Evolutionary conservation across 805 yeast species (phyloP).

Genomic region (Jamesozyma jinghongensis): DNA sequence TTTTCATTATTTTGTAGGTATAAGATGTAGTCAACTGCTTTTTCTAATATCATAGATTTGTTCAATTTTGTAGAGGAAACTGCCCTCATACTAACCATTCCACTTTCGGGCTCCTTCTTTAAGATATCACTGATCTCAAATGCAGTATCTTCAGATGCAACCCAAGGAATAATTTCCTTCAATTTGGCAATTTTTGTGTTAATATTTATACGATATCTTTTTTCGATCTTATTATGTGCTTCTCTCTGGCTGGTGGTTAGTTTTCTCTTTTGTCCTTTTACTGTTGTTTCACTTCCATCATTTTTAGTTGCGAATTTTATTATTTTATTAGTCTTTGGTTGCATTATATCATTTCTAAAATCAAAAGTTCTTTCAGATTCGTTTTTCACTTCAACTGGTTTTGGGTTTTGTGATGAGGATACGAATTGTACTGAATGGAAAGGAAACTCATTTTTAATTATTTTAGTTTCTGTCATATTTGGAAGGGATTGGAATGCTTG

Average conservation of each 20-base stretch:
- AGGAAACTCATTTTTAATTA: too few species aligned
- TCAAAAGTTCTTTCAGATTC: not conserved
- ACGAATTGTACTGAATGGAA: too few species aligned
- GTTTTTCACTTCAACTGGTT: not conserved
- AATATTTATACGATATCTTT: conserved; percentile 61
- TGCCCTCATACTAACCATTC: not conserved
- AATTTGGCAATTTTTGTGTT: conserved; percentile 62
- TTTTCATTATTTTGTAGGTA: conserved; percentile 43
- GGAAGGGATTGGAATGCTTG: too few species aligned
- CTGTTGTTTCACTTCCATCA: not conserved
- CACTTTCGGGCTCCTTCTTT: conserved; percentile 1
- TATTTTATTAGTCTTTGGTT: not conserved
- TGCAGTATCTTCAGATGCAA: conserved; percentile 52
- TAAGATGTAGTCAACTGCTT: conserved; percentile 54
- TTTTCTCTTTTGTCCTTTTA: conserved; percentile 40
- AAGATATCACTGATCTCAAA: conserved; percentile 36
- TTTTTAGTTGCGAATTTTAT: not conserved
- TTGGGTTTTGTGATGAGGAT: not conserved
- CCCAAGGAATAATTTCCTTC: conserved; percentile 61
- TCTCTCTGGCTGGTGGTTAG: conserved; percentile 50
- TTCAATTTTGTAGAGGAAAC: conserved; percentile 38
- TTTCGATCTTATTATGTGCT: conserved; percentile 67
- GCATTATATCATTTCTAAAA: not conserved
- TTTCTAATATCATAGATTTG: conserved; percentile 59
- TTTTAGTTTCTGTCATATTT: too few species aligned